These are phyloP conservation scores for Chlorencoelia australis DNA, from an alignment of 2,329 filamentous ascomycete genomes.

Conservation along the genomic window DNA sequence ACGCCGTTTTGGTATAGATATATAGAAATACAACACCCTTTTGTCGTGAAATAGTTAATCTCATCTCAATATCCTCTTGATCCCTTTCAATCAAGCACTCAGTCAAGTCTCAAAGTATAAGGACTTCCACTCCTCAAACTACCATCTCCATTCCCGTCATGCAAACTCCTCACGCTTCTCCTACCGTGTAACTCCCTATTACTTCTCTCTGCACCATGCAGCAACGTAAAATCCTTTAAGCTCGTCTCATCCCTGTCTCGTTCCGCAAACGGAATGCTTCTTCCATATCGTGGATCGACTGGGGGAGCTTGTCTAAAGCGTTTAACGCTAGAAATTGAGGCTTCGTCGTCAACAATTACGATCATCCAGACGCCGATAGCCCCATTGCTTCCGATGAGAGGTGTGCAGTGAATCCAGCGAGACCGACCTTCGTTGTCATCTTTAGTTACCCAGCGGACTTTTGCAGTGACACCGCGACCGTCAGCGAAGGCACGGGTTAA, in stretches of 20 bases:
- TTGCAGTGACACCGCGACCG: constrained; percentile 63
- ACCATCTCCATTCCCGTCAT: neutral
- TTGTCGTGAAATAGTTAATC: too few relatives aligned
- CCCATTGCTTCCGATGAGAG: constrained; percentile 55
- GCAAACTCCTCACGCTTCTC: constrained; percentile 10
- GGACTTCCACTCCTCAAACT: constrained; percentile 17
- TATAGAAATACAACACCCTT: too few relatives aligned
- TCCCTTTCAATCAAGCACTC: neutral
- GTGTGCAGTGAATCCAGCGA: constrained; percentile 71
- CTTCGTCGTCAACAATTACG: constrained; percentile 58
- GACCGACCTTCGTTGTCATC: constrained; percentile 42
- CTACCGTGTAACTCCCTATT: constrained; percentile 8
- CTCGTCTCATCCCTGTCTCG: constrained; percentile 11
- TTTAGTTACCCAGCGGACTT: constrained; percentile 57
- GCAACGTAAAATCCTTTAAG: constrained; percentile 19
- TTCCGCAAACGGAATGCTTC: constrained; percentile 6
- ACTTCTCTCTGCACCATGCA: constrained; percentile 9
- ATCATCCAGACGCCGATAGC: constrained; percentile 72
- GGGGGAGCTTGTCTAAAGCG: constrained; percentile 23
- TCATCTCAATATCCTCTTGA: too few relatives aligned
- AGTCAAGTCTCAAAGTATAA: constrained; percentile 18
- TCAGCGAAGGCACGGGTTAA: constrained; percentile 50
- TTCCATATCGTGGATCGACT: constrained; percentile 22
- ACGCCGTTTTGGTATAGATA: too few relatives aligned
- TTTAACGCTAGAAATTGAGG: constrained; percentile 7